Evolutionary conservation across 164 flowering plant genomes (phyloP), one percentile per base, ranked within the genome.

Genomic region (Stephania cephalantha): DNA sequence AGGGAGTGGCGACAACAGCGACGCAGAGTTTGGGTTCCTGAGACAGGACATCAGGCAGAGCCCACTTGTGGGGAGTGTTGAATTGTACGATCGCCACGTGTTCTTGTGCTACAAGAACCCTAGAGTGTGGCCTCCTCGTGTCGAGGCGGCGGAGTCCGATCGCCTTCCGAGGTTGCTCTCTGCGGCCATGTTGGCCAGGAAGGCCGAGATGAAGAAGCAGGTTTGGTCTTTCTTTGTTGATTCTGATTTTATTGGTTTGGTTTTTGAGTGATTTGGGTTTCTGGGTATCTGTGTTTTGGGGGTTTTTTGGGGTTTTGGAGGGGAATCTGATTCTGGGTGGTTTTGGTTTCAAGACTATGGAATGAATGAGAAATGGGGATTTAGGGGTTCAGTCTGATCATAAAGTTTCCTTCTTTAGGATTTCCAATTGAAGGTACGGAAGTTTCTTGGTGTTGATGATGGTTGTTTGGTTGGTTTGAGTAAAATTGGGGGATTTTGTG

Each of bases 71-170:
- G 98, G 95, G 4, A 87, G 91, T 22, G 95, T 95, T 1, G 85
- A 88, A 77, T 79, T 80, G 72, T 92, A 92, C 77, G 81, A 89
- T 65, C 88, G 98, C 18, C 98, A 94, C 72, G 90, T 94, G 52
- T 94, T 94, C 73, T 86, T 94, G 17, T 92, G 97, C 79, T 94
- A 94, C 81, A 95, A 92, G 85, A 87, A 89, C 71, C 98, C 97
- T 35, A 79, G 79, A 77, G 93, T 87, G 13, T 95, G 97, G 97
- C 98, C 98, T 0, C 86, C 94, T 0, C 84, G 89, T 25, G 88
- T 95, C 46, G 91, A 89, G 81, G 94, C 97, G 7, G 92, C 97
- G 3, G 97, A 92, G 84, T 92, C 91, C 72, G 98, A 95, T 89
- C 97, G 97, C 12, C 74, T 95, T 70, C 98, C 97, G 1, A 83